phyloP scores from a whole-genome alignment of 2,329 filamentous ascomycete species.

The Colletotrichum sublineola region DNA sequence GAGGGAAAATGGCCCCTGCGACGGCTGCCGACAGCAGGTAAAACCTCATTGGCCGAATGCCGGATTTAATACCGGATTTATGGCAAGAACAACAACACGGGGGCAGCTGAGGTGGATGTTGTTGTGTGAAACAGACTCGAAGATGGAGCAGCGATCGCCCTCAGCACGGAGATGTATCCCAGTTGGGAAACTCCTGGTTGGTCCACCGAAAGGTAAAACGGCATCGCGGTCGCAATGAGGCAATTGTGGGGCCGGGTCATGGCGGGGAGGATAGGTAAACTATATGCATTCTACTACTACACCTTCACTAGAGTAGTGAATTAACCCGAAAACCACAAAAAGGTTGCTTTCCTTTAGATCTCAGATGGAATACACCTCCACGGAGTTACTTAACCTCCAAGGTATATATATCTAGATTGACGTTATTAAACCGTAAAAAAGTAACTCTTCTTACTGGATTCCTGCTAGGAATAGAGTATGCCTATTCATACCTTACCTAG shows the following conservation, averaged over 20 bases:
- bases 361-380: too few relatives aligned
- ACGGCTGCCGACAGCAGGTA: slow-evolving; percentile 18
- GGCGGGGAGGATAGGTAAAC: too few relatives aligned
- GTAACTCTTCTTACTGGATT: background rate
- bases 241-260: background rate
- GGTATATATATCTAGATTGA: too few relatives aligned
- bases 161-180: slow-evolving; percentile 36
- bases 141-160: slow-evolving; percentile 17
- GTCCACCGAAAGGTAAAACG: slow-evolving; percentile 36
- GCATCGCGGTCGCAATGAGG: slow-evolving; percentile 22
- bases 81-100: slow-evolving; percentile 1
- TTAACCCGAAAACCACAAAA: too few relatives aligned
- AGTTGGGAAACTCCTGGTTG: slow-evolving; percentile 31
- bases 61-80: slow-evolving; percentile 20
- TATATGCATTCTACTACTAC: too few relatives aligned
- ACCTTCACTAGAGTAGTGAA: too few relatives aligned
- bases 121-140: slow-evolving; percentile 35
- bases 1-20: slow-evolving; percentile 13
- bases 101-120: slow-evolving; percentile 16
- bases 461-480: too few relatives aligned
- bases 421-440: too few relatives aligned
- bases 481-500: too few relatives aligned
- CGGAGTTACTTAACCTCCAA: too few relatives aligned
- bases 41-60: slow-evolving; percentile 3
- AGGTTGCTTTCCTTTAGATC: too few relatives aligned